Evolutionary conservation across 371 early-diverging fungal species (phyloP).

Genomic region (Mortierella sp.): DNA sequence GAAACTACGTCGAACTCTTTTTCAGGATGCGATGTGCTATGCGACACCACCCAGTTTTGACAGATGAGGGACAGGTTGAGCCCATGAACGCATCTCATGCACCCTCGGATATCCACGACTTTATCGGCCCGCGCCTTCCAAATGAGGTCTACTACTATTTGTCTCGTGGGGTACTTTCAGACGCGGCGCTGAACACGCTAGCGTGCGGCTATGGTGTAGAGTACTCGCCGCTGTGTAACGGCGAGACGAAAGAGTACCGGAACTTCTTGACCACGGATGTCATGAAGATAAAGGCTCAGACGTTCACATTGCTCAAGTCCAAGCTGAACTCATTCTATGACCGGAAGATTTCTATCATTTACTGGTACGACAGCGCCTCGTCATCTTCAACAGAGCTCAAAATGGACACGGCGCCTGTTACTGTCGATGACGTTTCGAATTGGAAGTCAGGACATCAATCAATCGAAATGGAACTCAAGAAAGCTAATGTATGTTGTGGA

Average conservation of each 20-base stretch:
- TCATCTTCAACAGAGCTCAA: conserved; percentile 23
- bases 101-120: conserved; percentile 85
- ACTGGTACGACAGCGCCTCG: conserved; percentile 28
- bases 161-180: conserved; percentile 70
- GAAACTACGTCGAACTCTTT: conserved; percentile 77
- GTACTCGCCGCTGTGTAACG: conserved; percentile 82
- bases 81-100: conserved; percentile 76
- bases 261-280: conserved; percentile 69
- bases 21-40: conserved; percentile 80
- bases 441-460: conserved; percentile 73
- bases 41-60: conserved; percentile 77
- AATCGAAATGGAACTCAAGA: conserved; percentile 52
- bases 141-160: conserved; percentile 79
- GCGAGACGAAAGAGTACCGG: conserved; percentile 83
- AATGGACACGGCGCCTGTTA: conserved; percentile 17
- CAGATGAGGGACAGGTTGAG: conserved; percentile 74
- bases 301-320: conserved; percentile 68
- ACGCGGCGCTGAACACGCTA: conserved; percentile 69
- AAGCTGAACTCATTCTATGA: conserved; percentile 75
- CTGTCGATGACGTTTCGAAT: conserved; percentile 35
- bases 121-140: conserved; percentile 85
- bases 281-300: conserved; percentile 66
- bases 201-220: conserved; percentile 77
- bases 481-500: conserved; percentile 54
- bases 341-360: conserved; percentile 56